Conservation (phyloP, 345 rosid genomes). For the Adansonia digitata region DNA sequence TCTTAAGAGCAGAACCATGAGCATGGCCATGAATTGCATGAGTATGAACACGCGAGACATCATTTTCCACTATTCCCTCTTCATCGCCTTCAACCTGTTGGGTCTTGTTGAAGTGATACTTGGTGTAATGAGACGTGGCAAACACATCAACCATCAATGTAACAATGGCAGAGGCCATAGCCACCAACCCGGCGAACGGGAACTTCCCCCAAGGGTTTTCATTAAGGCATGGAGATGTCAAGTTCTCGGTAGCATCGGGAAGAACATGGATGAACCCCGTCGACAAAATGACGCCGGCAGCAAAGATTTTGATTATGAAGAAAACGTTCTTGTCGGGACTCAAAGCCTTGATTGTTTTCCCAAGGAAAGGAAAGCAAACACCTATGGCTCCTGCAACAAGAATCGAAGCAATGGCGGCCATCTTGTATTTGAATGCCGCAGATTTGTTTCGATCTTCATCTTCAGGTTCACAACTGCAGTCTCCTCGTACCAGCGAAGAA, state of each 20-base stretch:
- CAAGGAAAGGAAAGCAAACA: slow-evolving; percentile 43
- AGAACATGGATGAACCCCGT: slow-evolving; percentile 24
- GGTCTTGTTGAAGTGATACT: background rate
- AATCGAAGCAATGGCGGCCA: slow-evolving; percentile 40
- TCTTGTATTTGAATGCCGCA: slow-evolving; percentile 34
- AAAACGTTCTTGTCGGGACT: slow-evolving; percentile 41
- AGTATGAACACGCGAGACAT: slow-evolving; percentile 4
- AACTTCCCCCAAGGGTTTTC: slow-evolving; percentile 49
- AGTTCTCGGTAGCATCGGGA: slow-evolving; percentile 43
- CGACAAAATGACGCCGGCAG: background rate
- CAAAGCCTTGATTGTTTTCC: slow-evolving; percentile 31
- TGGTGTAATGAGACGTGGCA: slow-evolving; percentile 34
- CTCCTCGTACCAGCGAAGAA: slow-evolving; percentile 17
- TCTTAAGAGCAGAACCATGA: slow-evolving; percentile 18
- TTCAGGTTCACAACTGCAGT: slow-evolving; percentile 23
- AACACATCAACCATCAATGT: slow-evolving; percentile 46
- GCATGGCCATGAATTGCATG: slow-evolving; percentile 40
- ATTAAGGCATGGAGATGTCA: slow-evolving; percentile 43
- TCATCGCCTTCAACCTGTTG: background rate
- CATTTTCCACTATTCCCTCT: slow-evolving; percentile 18
- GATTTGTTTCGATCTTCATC: slow-evolving; percentile 2
- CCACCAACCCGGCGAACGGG: slow-evolving; percentile 47
- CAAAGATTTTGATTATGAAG: slow-evolving; percentile 10
- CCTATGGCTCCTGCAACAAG: slow-evolving; percentile 48
- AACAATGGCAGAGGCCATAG: slow-evolving; percentile 42